These are phyloP conservation scores for Pilaira anomala DNA, from an alignment of 192 early-diverging fungal genomes.

Conservation along the genomic window DNA sequence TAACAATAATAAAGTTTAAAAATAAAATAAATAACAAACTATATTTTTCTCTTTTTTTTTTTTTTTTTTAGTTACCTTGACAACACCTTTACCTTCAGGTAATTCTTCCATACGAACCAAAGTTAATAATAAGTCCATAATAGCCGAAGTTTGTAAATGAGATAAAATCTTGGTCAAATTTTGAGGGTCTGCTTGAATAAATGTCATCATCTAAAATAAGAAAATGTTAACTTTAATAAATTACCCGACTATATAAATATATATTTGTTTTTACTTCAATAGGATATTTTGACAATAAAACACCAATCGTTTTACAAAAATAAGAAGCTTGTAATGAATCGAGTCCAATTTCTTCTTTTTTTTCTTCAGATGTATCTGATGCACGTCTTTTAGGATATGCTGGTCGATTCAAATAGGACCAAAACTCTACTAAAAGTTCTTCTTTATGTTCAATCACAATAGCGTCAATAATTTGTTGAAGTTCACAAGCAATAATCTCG, in stretches of 20 bases:
- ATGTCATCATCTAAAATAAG: slow-evolving; percentile 69
- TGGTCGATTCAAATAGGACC: slow-evolving; percentile 78
- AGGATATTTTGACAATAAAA: slow-evolving; percentile 86
- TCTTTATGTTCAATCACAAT: slow-evolving; percentile 61
- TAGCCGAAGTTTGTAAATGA: slow-evolving; percentile 84
- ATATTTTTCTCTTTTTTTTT: neutral
- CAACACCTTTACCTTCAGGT: slow-evolving; percentile 78
- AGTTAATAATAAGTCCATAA: slow-evolving; percentile 90
- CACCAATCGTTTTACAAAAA: slow-evolving; percentile 88
- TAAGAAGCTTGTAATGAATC: slow-evolving; percentile 82
- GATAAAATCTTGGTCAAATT: slow-evolving; percentile 73
- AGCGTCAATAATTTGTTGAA: slow-evolving; percentile 75
- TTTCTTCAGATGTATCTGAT: neutral
- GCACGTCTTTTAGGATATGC: slow-evolving; percentile 39
- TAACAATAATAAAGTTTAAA: neutral
- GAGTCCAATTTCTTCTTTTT: slow-evolving; percentile 33
- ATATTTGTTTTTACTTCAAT: slow-evolving; percentile 52
- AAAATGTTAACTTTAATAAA: neutral
- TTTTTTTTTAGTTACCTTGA: slow-evolving; percentile 54
- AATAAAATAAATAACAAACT: neutral
- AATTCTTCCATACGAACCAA: slow-evolving; percentile 91
- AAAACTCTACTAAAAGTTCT: slow-evolving; percentile 78
- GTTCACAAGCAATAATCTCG: slow-evolving; percentile 78
- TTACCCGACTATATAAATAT: no score
- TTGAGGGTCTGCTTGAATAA: slow-evolving; percentile 74